These are phyloP conservation scores for Amanita molliuscula DNA, from an alignment of 768 basidiomycete species.

Conservation along the genomic window DNA sequence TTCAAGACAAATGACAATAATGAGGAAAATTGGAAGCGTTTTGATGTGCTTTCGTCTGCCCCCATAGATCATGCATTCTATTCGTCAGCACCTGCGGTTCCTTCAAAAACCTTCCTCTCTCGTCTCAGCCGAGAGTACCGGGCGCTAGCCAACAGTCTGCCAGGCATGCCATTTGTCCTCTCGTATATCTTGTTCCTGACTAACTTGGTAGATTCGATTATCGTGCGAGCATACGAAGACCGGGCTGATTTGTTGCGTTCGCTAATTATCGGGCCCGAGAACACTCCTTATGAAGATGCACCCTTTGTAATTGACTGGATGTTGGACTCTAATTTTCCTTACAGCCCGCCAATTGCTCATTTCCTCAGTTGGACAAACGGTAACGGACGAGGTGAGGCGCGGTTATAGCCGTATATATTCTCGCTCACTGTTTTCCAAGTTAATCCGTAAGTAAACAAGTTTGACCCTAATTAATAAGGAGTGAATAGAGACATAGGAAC, in stretches of 20 bases:
- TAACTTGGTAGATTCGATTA: slow-evolving; percentile 56
- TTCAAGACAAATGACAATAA: slow-evolving; percentile 10
- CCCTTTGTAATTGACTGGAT: slow-evolving; percentile 95
- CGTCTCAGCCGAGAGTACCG: slow-evolving; percentile 81
- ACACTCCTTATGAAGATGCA: slow-evolving; percentile 92
- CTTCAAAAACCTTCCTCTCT: slow-evolving; percentile 62
- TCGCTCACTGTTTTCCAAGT: slow-evolving; percentile 26
- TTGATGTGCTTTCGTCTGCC: slow-evolving; percentile 65
- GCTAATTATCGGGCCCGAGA: slow-evolving; percentile 86
- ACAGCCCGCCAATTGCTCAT: slow-evolving; percentile 76
- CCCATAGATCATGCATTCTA: slow-evolving; percentile 81
- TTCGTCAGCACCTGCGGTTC: slow-evolving; percentile 45
- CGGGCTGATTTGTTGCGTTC: slow-evolving; percentile 78
- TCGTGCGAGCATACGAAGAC: slow-evolving; percentile 88
- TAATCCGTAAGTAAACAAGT: slow-evolving; percentile 52
- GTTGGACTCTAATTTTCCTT: slow-evolving; percentile 76
- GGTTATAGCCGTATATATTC: background rate
- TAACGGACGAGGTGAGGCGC: slow-evolving; percentile 65
- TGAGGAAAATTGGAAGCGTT: slow-evolving; percentile 54
- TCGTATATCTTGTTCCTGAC: background rate
- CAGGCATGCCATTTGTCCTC: slow-evolving; percentile 42
- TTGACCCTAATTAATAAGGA: background rate
- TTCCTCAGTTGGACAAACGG: slow-evolving; percentile 95
- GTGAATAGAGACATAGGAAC: slow-evolving; percentile 37
- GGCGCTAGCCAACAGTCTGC: slow-evolving; percentile 66